Evolutionary conservation across 129 eudicot genomes (phyloP), one percentile per base, ranked within the genome.

Genomic region (Centaurea solstitialis): DNA sequence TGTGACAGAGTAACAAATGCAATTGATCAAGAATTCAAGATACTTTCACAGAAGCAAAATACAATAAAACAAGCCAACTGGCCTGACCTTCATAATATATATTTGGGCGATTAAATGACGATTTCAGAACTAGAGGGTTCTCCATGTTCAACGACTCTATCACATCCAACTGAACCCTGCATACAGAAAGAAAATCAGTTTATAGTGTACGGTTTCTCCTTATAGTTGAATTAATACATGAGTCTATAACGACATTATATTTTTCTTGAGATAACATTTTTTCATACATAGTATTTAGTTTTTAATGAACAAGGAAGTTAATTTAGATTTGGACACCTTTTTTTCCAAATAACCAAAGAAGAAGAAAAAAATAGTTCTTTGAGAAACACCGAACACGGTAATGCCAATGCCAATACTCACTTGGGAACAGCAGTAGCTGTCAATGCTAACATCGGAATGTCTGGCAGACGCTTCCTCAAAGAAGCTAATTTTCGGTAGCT

Each of bases 401-500:
- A 26, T 5, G 78, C 41, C 68, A 45, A 26, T n/a, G n/a, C n/a
- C n/a, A 68, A 50, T 23, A 83, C 97, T 95, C 88, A 95, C 99
- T 89, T 95, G 67, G 99, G 98, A 85, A 83, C 99, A 84, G 99
- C 98, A 57, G 99, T 95, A 85, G 99, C 99, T 74, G 98, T 95
- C 90, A 95, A 82, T 75, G 98, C 99, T 86, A 95, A 80, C 75
- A 95, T 83, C 68, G 99, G 99, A 59, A 93, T 43, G 43, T 80
- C 78, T 18, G 98, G 97, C 45, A 95, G 78, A 67, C 68, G 78
- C 70, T 84, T 84, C 77, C 98, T 92, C 86, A 95, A 82, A 75
- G 97, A 89, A 77, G 98, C 87, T 80, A 95, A 97, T 74, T 92
- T 92, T 83, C 98, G 87, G 85, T 95, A 95, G 89, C 98, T 93